Percentiles rank a stretch among this genome's conserved stretches.
Conservation (phyloP, 129 eudicot species). For the Smallanthus sonchifolius region DNA sequence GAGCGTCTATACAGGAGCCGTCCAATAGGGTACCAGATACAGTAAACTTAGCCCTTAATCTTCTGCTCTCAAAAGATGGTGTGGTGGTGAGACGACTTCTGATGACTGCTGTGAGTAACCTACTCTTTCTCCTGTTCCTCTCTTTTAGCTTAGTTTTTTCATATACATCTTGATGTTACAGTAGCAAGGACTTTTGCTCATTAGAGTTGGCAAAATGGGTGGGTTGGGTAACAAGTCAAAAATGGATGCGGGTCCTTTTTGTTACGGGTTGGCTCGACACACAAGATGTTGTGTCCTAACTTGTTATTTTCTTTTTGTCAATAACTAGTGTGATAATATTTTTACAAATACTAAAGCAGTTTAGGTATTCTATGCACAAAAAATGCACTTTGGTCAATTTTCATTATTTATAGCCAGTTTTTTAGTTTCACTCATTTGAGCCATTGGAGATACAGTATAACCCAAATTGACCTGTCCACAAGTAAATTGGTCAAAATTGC, state of each 20-base stretch:
- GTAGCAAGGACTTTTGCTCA: not conserved
- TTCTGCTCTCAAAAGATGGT: slow-evolving; percentile 79
- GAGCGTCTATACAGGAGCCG: slow-evolving; percentile 28
- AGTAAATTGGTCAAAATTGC: not conserved
- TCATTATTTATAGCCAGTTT: not conserved
- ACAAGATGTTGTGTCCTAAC: not conserved
- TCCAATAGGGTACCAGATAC: slow-evolving; percentile 40
- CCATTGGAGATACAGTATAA: not conserved
- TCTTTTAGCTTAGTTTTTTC: not conserved
- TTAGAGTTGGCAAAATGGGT: not conserved
- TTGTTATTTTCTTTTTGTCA: not conserved
- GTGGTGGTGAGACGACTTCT: slow-evolving; percentile 78
- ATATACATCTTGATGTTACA: not conserved
- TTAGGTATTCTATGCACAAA: not conserved
- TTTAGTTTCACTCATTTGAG: not conserved
- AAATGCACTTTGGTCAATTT: not conserved
- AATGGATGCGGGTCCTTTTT: not conserved
- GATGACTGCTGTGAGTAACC: slow-evolving; percentile 82
- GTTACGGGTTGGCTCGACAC: not conserved
- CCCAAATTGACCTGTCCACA: not conserved
- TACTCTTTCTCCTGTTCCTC: not conserved
- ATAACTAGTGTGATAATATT: not conserved
- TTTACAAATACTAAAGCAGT: not conserved
- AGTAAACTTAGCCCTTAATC: slow-evolving; percentile 61
- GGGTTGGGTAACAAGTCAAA: not conserved